phyloP scores from a whole-genome alignment of 805 yeast species.

The Cyberlindnera mycetangii region DNA sequence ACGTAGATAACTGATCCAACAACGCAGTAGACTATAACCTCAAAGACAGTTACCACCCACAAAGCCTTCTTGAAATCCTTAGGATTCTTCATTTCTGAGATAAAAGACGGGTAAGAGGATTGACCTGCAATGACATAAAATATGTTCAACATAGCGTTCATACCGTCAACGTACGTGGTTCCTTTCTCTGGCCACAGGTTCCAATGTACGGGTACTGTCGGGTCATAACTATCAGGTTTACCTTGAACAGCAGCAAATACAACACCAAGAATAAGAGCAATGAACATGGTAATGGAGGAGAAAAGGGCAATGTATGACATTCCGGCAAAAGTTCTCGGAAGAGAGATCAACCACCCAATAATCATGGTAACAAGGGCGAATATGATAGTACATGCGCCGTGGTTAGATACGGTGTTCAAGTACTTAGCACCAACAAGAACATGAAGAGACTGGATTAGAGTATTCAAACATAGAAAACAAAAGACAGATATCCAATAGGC shows the following conservation, averaged over 20 bases:
- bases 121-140: conserved; percentile 64
- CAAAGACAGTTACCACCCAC: conserved; percentile 47
- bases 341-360: conserved; percentile 47
- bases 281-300: conserved; percentile 54
- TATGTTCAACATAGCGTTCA: conserved; percentile 57
- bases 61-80: conserved; percentile 56
- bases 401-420: conserved; percentile 50
- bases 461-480: conserved; percentile 52
- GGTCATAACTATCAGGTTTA: conserved; percentile 43
- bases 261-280: conserved; percentile 51
- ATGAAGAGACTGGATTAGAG: conserved; percentile 56
- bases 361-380: conserved; percentile 48
- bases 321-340: conserved; percentile 55
- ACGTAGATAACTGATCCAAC: conserved; percentile 58
- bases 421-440: conserved; percentile 59
- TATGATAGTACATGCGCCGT: conserved; percentile 50
- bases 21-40: conserved; percentile 46
- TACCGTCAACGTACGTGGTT: conserved; percentile 50
- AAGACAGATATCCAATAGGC: conserved; percentile 58
- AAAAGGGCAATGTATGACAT: conserved; percentile 51
- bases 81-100: conserved; percentile 56
- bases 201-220: conserved; percentile 39
- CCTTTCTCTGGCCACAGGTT: conserved; percentile 49
- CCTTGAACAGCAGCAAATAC: conserved; percentile 50
- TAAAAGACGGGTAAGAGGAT: conserved; percentile 59